Evolutionary conservation across 2,329 filamentous ascomycete genomes (phyloP).

Genomic region (Aspergillus sp.): DNA sequence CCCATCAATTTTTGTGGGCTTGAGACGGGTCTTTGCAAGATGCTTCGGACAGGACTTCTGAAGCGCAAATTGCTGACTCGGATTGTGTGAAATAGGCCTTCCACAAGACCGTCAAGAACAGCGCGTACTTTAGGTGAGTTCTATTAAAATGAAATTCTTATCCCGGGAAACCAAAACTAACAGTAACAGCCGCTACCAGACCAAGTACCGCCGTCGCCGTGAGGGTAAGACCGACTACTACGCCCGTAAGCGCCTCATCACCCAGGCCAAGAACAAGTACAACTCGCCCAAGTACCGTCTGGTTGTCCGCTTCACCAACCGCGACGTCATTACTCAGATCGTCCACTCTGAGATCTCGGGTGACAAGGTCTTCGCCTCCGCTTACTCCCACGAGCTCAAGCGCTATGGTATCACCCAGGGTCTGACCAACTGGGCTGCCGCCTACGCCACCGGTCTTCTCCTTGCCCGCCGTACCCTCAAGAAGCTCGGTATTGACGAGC

Average conservation of each 20-base stretch:
- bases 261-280: slow-evolving; percentile 99
- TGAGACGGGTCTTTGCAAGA: slow-evolving; percentile 79
- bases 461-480: slow-evolving; percentile 92
- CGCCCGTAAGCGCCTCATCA: slow-evolving; percentile 97
- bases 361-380: slow-evolving; percentile 90
- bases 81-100: slow-evolving; percentile 61
- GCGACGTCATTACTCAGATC: slow-evolving; percentile 98
- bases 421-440: slow-evolving; percentile 98
- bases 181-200: slow-evolving; percentile 80
- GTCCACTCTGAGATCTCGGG: slow-evolving; percentile 92
- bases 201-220: slow-evolving; percentile 98
- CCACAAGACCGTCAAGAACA: slow-evolving; percentile 95
- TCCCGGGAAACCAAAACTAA: slow-evolving; percentile 8
- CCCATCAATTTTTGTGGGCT: slow-evolving; percentile 8
- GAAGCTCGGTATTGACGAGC: slow-evolving; percentile 93
- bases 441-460: slow-evolving; percentile 93
- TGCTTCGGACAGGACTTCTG: slow-evolving; percentile 88
- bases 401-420: slow-evolving; percentile 97
- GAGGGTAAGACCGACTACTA: slow-evolving; percentile 99
- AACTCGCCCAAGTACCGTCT: slow-evolving; percentile 99
- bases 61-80: slow-evolving; percentile 99
- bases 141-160: too few relatives aligned
- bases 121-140: slow-evolving; percentile 94
- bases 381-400: slow-evolving; percentile 96
- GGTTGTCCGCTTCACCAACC: slow-evolving; percentile 98